Conservation (phyloP, 768 basidiomycete species). For the Tephrocybe sp. region DNA sequence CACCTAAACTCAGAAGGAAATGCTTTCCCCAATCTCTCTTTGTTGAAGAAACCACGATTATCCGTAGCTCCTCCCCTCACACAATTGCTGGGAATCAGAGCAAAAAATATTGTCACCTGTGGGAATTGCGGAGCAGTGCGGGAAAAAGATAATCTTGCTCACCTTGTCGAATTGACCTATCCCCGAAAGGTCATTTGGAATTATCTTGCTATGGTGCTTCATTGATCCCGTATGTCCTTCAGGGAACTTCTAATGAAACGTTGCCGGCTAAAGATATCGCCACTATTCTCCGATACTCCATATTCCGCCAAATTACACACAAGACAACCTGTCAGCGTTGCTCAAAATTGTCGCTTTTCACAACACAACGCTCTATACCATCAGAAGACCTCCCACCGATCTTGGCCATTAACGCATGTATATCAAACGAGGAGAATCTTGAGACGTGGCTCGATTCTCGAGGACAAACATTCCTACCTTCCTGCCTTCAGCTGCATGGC, state of each 20-base stretch:
- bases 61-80: slow-evolving; percentile 71
- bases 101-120: slow-evolving; percentile 75
- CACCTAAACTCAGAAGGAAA: slow-evolving; percentile 77
- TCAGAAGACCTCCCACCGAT: slow-evolving; percentile 74
- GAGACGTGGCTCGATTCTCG: slow-evolving; percentile 73
- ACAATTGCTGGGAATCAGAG: slow-evolving; percentile 80
- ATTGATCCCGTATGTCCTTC: slow-evolving; percentile 1
- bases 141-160: slow-evolving; percentile 76
- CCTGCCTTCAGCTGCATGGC: slow-evolving; percentile 54
- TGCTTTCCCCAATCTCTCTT: slow-evolving; percentile 49
- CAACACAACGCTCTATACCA: slow-evolving; percentile 63
- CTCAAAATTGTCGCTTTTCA: slow-evolving; percentile 72
- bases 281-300: slow-evolving; percentile 67
- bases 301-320: slow-evolving; percentile 79
- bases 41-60: slow-evolving; percentile 32
- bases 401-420: slow-evolving; percentile 81
- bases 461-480: slow-evolving; percentile 55
- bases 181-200: slow-evolving; percentile 67
- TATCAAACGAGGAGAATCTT: slow-evolving; percentile 71
- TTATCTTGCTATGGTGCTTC: slow-evolving; percentile 1
- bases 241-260: slow-evolving; percentile 36
- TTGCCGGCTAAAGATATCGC: slow-evolving; percentile 50
- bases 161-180: slow-evolving; percentile 84
- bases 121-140: slow-evolving; percentile 65
- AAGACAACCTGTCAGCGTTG: slow-evolving; percentile 87